Base-by-base conservation (phyloP, 208 protist species). In the Leishmania braziliensis region DNA sequence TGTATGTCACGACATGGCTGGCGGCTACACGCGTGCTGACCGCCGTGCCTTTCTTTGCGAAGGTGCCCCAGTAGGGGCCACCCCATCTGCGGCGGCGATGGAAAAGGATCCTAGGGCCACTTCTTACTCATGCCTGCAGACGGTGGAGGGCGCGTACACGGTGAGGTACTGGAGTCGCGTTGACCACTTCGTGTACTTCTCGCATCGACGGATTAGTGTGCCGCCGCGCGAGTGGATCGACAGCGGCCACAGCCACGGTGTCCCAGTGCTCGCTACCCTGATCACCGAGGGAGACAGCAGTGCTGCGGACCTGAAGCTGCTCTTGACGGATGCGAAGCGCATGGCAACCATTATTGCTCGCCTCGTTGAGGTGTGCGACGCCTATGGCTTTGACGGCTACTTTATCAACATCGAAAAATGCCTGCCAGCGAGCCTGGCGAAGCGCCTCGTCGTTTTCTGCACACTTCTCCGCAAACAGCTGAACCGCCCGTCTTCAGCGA, bases 371-470 rank as follows among this genome's bases (percentile, higher is more conserved):
- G 66, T 99, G 12, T 89, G 85, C 68, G 78, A 92, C 23, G 60
- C 86, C 39, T 95, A 96, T 81, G 82, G 87, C 51, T 99, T 99
- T 78, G 96, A 99, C 82, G 97, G 97, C 14, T 99, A 97, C 80
- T 84, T 99, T 16, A 56, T 99, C 23, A 99, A 99, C 86, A 88
- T 98, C 62, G 97, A 99, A 84, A 91, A 83, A 69, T 16, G 26
- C 56, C 51, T 95, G 39, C 83, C 85, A 50, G 18, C 73, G 66
- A 81, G 12, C 12, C 46, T 91, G 54, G 87, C 89, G 53, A 87
- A 92, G 70, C 85, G 88, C 3, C 81, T 97, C 10, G 68, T 90
- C 10, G 69, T 88, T 33, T 97, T 97, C 84, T 84, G 84, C 50
- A 70, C 79, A 20, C 88, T 88, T 83, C 91, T 97, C 36, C 84